Conservation (phyloP, 768 basidiomycete genomes). For the Russula dissimulans region DNA sequence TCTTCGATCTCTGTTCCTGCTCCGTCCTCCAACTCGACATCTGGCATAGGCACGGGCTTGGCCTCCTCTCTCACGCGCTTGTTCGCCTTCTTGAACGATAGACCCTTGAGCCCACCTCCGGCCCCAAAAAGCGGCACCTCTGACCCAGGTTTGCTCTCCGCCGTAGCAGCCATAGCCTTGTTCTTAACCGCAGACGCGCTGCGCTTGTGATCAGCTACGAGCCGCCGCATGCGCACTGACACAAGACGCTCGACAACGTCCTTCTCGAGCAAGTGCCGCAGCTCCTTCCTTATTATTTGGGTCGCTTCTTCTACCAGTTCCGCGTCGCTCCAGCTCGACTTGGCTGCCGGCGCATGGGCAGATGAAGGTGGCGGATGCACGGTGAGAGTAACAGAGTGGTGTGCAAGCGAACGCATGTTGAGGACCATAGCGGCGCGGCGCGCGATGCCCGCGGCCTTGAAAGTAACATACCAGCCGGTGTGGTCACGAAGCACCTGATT, state of each 20-base stretch:
- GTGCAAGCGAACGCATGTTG: slow-evolving; percentile 43
- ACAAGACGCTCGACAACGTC: slow-evolving; percentile 59
- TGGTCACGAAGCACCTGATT: slow-evolving; percentile 60
- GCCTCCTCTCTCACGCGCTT: slow-evolving; percentile 31
- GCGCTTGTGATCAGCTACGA: slow-evolving; percentile 46
- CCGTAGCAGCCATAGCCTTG: slow-evolving; percentile 16
- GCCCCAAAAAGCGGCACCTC: slow-evolving; percentile 31
- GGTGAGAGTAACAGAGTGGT: slow-evolving; percentile 49
- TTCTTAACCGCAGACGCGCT: slow-evolving; percentile 27
- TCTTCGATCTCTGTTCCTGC: slow-evolving; percentile 14
- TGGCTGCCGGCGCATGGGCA: slow-evolving; percentile 28
- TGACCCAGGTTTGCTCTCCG: slow-evolving; percentile 21
- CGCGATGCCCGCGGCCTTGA: slow-evolving; percentile 52
- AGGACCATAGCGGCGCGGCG: slow-evolving; percentile 61
- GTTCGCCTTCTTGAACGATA: slow-evolving; percentile 37
- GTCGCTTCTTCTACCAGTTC: slow-evolving; percentile 49
- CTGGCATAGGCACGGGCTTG: slow-evolving; percentile 21
- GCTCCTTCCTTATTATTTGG: slow-evolving; percentile 47
- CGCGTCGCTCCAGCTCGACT: slow-evolving; percentile 40
- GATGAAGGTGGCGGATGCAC: slow-evolving; percentile 37
- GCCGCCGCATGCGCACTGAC: slow-evolving; percentile 39
- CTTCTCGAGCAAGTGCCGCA: slow-evolving; percentile 47
- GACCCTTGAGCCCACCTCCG: slow-evolving; percentile 37
- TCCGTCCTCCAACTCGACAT: slow-evolving; percentile 28
- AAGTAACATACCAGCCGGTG: slow-evolving; percentile 75